phyloP scores from a whole-genome alignment of 1,284 basidiomycete species.

The Trichosporon sp. region DNA sequence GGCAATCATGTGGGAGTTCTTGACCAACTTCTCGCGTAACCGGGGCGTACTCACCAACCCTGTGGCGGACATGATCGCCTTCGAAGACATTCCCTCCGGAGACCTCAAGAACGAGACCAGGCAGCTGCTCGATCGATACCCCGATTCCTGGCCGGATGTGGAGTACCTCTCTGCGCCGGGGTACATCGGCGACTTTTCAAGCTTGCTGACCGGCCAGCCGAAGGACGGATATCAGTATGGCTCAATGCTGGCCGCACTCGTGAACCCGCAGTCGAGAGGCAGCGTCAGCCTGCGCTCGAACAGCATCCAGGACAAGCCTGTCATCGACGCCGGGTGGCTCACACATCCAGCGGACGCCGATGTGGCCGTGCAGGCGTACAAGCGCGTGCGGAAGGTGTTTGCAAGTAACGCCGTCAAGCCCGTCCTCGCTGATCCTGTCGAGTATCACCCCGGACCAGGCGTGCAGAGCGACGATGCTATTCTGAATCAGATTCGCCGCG shows the following conservation, averaged over 20 bases:
- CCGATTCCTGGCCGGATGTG: not conserved
- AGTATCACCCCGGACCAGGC: not conserved
- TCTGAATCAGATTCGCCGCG: not conserved
- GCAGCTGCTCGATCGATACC: not conserved
- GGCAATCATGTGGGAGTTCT: not conserved
- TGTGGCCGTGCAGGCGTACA: slow-evolving; percentile 4
- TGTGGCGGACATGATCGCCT: not conserved
- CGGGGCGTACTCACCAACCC: slow-evolving; percentile 1
- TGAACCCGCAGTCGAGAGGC: not conserved
- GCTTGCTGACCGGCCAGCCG: not conserved
- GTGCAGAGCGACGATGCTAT: slow-evolving; percentile 3
- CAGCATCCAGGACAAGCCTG: not conserved
- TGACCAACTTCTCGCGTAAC: not conserved
- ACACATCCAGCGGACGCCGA: slow-evolving; percentile 6
- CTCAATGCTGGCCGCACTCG: not conserved
- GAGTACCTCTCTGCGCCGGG: slow-evolving; percentile 3
- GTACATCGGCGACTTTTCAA: not conserved
- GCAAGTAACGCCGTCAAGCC: not conserved
- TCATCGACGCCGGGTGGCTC: slow-evolving; percentile 7
- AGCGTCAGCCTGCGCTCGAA: not conserved
- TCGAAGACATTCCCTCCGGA: not conserved
- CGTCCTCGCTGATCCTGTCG: not conserved
- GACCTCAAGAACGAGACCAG: not conserved
- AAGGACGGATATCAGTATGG: slow-evolving; percentile 9
- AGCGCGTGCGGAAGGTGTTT: slow-evolving; percentile 1